phyloP scores from a whole-genome alignment of 2,329 filamentous ascomycete species.

The Truncatella angustata region DNA sequence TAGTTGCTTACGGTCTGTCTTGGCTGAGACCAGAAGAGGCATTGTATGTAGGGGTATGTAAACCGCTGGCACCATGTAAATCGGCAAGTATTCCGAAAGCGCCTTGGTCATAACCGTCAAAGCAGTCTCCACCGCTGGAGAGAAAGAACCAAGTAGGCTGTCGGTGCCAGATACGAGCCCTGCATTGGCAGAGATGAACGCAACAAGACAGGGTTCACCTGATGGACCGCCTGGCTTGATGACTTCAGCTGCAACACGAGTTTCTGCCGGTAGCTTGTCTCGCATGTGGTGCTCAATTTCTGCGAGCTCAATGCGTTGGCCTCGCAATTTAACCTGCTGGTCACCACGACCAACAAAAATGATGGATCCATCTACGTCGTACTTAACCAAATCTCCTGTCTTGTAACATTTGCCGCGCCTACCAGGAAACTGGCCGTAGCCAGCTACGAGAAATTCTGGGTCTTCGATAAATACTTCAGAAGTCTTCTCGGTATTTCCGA shows the following conservation, averaged over 20 bases:
- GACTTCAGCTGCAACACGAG: conserved; percentile 46
- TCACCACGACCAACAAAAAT: conserved; percentile 63
- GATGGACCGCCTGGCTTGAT: conserved; percentile 40
- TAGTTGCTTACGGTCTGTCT: conserved; percentile 48
- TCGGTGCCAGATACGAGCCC: conserved; percentile 23
- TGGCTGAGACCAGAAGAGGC: conserved; percentile 46
- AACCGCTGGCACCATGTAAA: conserved; percentile 48
- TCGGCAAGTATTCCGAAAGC: conserved; percentile 33
- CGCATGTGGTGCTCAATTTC: conserved; percentile 51
- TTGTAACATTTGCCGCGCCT: conserved; percentile 51
- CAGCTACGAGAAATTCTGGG: conserved; percentile 48
- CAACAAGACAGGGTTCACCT: conserved; percentile 43
- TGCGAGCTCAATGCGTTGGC: conserved; percentile 61
- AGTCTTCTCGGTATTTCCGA: conserved; percentile 58
- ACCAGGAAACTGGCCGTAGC: conserved; percentile 32
- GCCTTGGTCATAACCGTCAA: conserved; percentile 22
- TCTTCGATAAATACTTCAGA: conserved; percentile 55
- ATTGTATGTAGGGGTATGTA: conserved; percentile 45
- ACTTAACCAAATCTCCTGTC: conserved; percentile 58
- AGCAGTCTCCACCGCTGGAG: conserved; percentile 24
- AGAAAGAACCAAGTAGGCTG: conserved; percentile 23
- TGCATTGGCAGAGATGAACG: conserved; percentile 35
- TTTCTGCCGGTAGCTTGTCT: conserved; percentile 39
- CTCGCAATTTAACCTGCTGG: conserved; percentile 66
- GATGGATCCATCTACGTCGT: conserved; percentile 51